A percentile compares a stretch with the other conserved stretches of the same genome.
phyloP scores from a whole-genome alignment of 345 rosid species.

The Chamaenerion angustifolium region DNA sequence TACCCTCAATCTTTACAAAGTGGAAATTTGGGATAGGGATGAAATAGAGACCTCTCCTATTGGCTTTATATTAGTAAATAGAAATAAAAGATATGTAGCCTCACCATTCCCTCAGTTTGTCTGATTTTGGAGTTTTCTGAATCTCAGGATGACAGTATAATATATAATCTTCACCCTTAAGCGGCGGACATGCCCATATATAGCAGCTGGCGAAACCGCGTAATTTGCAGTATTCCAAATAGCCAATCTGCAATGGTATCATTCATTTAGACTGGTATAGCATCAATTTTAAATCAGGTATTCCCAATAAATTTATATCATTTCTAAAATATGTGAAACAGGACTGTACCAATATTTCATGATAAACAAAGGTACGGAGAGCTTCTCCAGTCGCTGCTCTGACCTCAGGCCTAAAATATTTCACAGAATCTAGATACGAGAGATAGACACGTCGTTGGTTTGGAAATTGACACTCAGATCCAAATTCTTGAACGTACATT shows the following conservation, averaged over 20 bases:
- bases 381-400: constrained; percentile 91
- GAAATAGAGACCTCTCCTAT: too few relatives aligned
- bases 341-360: constrained; percentile 94
- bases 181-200: constrained; percentile 99
- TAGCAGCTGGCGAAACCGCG: constrained; percentile 99
- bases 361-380: constrained; percentile 92
- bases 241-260: constrained; percentile 55
- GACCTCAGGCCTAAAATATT: constrained; percentile 92
- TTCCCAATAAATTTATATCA: too few relatives aligned
- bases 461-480: constrained; percentile 78
- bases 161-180: constrained; percentile 98
- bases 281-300: too few relatives aligned
- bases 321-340: neutral
- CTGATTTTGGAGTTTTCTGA: constrained; percentile 98
- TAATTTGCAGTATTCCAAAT: constrained; percentile 93
- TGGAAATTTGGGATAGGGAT: too few relatives aligned
- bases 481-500: constrained; percentile 99
- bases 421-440: constrained; percentile 95
- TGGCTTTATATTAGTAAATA: too few relatives aligned
- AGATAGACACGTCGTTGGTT: constrained; percentile 98
- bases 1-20: too few relatives aligned
- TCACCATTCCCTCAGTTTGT: constrained; percentile 96
- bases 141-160: constrained; percentile 98
- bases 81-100: constrained; percentile 13
- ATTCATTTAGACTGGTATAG: too few relatives aligned